Percentiles rank a stretch among this genome's conserved stretches.
Evolutionary conservation across 768 basidiomycete genomes (phyloP).

Genomic region (Botryobasidium botryosum): DNA sequence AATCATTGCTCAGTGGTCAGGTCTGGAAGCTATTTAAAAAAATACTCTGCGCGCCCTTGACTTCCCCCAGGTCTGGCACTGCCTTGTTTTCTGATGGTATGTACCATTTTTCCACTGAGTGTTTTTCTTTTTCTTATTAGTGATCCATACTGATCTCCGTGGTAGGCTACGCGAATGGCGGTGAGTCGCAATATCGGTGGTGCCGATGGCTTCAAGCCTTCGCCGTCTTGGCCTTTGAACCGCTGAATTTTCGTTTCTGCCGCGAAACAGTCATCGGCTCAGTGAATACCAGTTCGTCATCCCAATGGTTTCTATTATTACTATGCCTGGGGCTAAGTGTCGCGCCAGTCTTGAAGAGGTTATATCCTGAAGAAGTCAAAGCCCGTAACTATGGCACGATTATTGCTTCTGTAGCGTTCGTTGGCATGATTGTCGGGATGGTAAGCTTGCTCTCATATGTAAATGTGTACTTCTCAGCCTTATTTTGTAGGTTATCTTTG

Average conservation of each 20-base stretch:
- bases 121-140: neutral
- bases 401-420: constrained; percentile 59
- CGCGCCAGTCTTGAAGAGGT: constrained; percentile 33
- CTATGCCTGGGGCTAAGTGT: neutral
- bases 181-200: neutral
- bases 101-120: neutral
- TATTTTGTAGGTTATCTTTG: constrained; percentile 15
- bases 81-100: constrained; percentile 76
- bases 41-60: too few species aligned
- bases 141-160: neutral
- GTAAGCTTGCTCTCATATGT: too few species aligned
- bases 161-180: constrained; percentile 61
- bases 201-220: neutral
- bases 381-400: constrained; percentile 42
- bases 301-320: neutral
- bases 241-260: neutral
- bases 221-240: neutral
- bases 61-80: constrained; percentile 50
- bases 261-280: constrained; percentile 35
- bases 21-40: too few species aligned
- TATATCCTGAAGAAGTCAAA: constrained; percentile 40
- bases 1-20: too few species aligned
- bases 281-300: constrained; percentile 21
- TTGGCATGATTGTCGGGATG: constrained; percentile 80
- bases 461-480: too few species aligned